Base-by-base conservation (phyloP, 1,284 basidiomycete genomes). In the Tilletia caries region DNA sequence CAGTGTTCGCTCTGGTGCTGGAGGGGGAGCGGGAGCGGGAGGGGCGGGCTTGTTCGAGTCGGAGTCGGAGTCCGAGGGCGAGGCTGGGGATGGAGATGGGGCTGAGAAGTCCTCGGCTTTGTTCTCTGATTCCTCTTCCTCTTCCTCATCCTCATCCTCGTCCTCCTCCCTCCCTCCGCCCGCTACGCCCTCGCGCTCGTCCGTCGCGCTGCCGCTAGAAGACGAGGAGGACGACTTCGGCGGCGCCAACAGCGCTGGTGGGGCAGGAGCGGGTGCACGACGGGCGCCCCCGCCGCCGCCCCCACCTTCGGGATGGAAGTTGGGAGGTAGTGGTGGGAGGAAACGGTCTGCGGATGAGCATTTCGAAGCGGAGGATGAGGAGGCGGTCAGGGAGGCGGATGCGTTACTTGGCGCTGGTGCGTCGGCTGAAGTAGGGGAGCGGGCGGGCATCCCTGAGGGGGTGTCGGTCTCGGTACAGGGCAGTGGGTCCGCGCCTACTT, bases 351-450 rank as follows among this genome's bases (percentile, higher is more conserved):
- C 58, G 29, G 58, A 62, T 23, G 58, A 62, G n/a, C 58, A 62
- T 62, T 62, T 62, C 33, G 58, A 62, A 29, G 33, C 33, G 29
- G 58, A 62, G 58, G 58, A 62, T 20, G 58, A 33, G 13, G 58
- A 62, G 29, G 58, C 58, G 58, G 32, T 20, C 15, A 25, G 33
- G 32, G 58, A 62, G 33, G 58, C 58, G 18, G 58, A 29, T 2
- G 58, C 27, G 10, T 29, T 62, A 29, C 29, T 12, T 62, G 29
- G 32, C n/a, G 23, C 12, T 6, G n/a, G 48, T 12, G 48, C 10
- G 23, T 4, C 15, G 13, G 58, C 32, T 62, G 58, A 29, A 29
- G 29, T 20, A 2, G 8, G 4, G 4, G 27, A 29, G 32, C 2
- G 12, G 12, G 52, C n/a, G 25, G 52, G 3, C 0, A 29, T 27